Conservation (phyloP, 2,329 filamentous ascomycete genomes). For the Fusarium staphyleae region DNA sequence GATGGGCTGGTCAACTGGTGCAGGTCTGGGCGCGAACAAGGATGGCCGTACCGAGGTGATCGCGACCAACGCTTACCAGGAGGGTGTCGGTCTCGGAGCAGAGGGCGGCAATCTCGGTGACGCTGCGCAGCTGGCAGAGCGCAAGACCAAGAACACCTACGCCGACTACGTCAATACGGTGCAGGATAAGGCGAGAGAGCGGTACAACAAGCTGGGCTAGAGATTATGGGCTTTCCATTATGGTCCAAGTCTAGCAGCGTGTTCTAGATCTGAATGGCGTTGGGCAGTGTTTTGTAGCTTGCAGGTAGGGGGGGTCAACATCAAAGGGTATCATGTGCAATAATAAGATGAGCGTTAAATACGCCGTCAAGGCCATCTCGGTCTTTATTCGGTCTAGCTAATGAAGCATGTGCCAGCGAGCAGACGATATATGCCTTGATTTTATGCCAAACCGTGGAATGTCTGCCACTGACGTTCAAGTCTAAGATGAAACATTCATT, state of each 20-base stretch:
- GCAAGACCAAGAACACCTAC: constrained; percentile 66
- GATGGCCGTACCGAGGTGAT: constrained; percentile 70
- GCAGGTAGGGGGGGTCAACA: too few species aligned
- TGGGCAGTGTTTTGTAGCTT: background rate
- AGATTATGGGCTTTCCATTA: background rate
- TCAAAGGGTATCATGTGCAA: too few species aligned
- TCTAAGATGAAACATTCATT: too few species aligned
- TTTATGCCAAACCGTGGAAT: background rate
- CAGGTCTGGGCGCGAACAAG: constrained; percentile 69
- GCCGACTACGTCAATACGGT: constrained; percentile 69
- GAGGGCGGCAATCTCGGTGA: constrained; percentile 74
- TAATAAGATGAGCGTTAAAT: background rate
- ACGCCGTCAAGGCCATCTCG: background rate
- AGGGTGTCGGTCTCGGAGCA: constrained; percentile 74
- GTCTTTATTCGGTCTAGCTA: background rate
- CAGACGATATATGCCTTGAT: background rate
- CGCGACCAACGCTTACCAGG: constrained; percentile 68
- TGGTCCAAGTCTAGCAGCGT: too few species aligned
- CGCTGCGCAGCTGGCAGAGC: constrained; percentile 67
- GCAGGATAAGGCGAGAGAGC: constrained; percentile 70
- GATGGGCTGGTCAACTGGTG: constrained; percentile 74
- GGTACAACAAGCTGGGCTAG: constrained; percentile 63
- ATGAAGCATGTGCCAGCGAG: background rate
- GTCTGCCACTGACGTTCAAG: background rate
- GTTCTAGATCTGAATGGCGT: constrained; percentile 11